Base-by-base conservation (phyloP, 805 yeast species). In the Candida nanaspora region DNA sequence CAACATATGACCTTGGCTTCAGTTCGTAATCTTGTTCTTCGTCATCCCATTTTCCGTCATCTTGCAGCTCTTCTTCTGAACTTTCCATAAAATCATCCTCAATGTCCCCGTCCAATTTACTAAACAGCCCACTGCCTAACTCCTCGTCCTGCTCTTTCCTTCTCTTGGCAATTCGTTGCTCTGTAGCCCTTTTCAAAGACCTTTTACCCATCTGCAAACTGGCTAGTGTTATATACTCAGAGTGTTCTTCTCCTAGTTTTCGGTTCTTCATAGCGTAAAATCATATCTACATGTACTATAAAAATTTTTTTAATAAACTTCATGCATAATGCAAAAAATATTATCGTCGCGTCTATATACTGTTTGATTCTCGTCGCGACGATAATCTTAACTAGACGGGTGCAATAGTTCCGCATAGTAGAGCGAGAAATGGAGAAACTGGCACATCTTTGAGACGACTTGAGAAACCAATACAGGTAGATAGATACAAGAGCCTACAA, bases 11-110 rank as follows among this genome's bases (percentile, higher is more conserved):
- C 58, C 98, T 73, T 2, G 96, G 95, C 41, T 57, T 63, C 48
- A 69, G 61, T 56, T 89, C 98, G 51, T 86, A 88, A 41, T 78
- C 89, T 52, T 80, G 85, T 51, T 86, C 94, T 43, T 75, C 81
- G 42, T 82, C 73, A n/a, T 80, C 86, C 82, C 81, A 78, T 42
- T 71, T 66, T 13, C 9, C 43, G 6, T 51, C 59, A 15, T 58
- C 52, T 6, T 46, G 43, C 3, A 44, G 50, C 4, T 47, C 43
- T 9, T 35, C 41, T 31, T 40, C 31, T 36, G 41, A 18, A 29
- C 33, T 15, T n/a, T 45, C 47, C 18, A 34, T 33, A 7, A 43
- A 45, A 28, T 51, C 49, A 4, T 51, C 51, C 4, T 53, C 54
- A 16, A 45, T 51, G 22, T 42, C 46, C 13, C 29, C 36, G 2